phyloP scores from a whole-genome alignment of 805 yeast species.

The Ascoidea rubescens region DNA sequence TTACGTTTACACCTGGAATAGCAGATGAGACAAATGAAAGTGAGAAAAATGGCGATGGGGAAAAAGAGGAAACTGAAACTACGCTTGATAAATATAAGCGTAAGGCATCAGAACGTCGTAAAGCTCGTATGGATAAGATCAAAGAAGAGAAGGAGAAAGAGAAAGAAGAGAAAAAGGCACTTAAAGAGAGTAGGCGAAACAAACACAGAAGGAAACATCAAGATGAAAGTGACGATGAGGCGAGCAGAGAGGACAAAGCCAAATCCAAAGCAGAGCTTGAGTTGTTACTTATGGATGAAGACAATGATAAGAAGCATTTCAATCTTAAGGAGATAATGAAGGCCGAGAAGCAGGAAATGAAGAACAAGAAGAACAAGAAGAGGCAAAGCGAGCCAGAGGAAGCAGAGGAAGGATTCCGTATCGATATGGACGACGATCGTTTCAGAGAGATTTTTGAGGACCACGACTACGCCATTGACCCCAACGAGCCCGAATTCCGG shows the following conservation, averaged over 20 bases:
- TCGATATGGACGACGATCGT: slow-evolving; percentile 74
- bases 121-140: slow-evolving; percentile 64
- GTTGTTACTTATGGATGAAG: slow-evolving; percentile 46
- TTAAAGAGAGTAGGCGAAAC: slow-evolving; percentile 22
- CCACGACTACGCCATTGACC: slow-evolving; percentile 90
- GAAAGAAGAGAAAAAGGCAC: slow-evolving; percentile 34
- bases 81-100: slow-evolving; percentile 71
- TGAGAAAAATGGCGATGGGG: slow-evolving; percentile 20
- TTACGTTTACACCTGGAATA: slow-evolving; percentile 86
- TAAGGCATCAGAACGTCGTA: slow-evolving; percentile 87
- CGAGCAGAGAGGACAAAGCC: slow-evolving; percentile 21
- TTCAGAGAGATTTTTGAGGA: slow-evolving; percentile 73
- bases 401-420: slow-evolving; percentile 33
- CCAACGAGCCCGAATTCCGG: slow-evolving; percentile 81
- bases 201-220: slow-evolving; percentile 14
- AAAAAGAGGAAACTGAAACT: slow-evolving; percentile 42
- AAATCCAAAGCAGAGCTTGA: slow-evolving; percentile 60
- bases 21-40: slow-evolving; percentile 24
- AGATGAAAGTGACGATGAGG: slow-evolving; percentile 11
- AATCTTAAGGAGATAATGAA: slow-evolving; percentile 65
- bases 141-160: slow-evolving; percentile 44
- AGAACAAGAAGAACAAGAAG: slow-evolving; percentile 32
- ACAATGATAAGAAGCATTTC: slow-evolving; percentile 45
- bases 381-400: slow-evolving; percentile 33
- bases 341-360: slow-evolving; percentile 51